A percentile compares a stretch with the other conserved stretches of the same genome.
Evolutionary conservation across 2,329 filamentous ascomycete species (phyloP).

Genomic region (Paramyrothecium sp.): DNA sequence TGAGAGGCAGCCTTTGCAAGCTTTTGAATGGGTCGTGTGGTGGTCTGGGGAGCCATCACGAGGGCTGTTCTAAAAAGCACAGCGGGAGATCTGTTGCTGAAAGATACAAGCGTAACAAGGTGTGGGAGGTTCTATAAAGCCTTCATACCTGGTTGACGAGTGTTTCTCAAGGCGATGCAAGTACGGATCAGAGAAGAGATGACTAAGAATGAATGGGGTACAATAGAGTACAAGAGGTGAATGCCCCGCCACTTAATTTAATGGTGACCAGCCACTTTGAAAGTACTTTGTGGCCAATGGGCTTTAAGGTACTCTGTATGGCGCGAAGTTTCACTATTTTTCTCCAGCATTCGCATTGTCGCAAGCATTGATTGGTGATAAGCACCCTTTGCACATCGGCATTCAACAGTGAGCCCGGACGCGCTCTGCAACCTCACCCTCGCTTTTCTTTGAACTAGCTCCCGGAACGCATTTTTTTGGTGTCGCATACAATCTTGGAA

Average conservation of each 20-base stretch:
- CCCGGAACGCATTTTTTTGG: too few species aligned
- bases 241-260: not conserved
- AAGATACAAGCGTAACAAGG: too few species aligned
- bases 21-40: constrained; percentile 50
- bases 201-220: too few species aligned
- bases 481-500: too few species aligned
- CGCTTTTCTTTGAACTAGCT: not conserved
- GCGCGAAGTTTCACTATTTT: not conserved
- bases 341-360: too few species aligned
- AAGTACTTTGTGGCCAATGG: too few species aligned
- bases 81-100: too few species aligned
- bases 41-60: constrained; percentile 19
- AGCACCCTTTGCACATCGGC: not conserved
- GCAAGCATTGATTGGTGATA: not conserved
- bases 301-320: not conserved
- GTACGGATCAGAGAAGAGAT: too few species aligned
- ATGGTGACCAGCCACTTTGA: not conserved
- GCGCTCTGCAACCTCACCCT: not conserved
- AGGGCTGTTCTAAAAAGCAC: not conserved
- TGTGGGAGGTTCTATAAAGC: too few species aligned
- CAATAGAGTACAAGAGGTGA: not conserved
- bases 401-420: not conserved
- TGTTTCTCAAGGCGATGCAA: too few species aligned
- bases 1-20: constrained; percentile 53
- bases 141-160: too few species aligned